These are phyloP conservation scores for Bryoglossum gracile DNA, from an alignment of 495 filamentous ascomycete species.

Conservation along the genomic window DNA sequence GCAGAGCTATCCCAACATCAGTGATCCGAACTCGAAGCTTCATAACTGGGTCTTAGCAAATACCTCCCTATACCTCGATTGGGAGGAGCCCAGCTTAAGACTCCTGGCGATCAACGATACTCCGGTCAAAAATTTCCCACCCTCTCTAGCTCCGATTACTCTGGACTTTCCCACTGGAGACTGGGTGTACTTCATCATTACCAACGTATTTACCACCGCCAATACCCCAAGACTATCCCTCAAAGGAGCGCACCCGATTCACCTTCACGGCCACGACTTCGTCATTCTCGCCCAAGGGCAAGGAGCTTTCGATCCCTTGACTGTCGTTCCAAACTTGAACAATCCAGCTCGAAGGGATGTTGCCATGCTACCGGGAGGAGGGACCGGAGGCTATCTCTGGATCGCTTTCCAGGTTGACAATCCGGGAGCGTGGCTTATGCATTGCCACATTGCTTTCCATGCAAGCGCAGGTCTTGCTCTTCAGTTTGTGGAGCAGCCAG, in stretches of 20 bases:
- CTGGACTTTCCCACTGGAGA: background rate
- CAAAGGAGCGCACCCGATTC: conserved; percentile 33
- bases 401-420: conserved; percentile 49
- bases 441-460: conserved; percentile 52
- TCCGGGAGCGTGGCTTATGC: conserved; percentile 39
- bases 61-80: background rate
- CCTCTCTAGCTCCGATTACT: background rate
- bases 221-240: background rate
- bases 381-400: conserved; percentile 41
- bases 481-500: conserved; percentile 37
- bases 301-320: conserved; percentile 23
- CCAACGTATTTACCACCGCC: background rate
- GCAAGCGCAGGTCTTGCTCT: conserved; percentile 38
- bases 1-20: background rate
- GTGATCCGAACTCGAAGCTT: background rate
- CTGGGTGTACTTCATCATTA: conserved; percentile 7
- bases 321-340: conserved; percentile 25
- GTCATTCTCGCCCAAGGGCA: conserved; percentile 40
- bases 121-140: background rate
- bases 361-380: conserved; percentile 35
- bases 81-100: background rate
- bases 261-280: conserved; percentile 55
- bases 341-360: conserved; percentile 53
- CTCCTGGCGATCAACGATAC: background rate
- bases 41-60: background rate